Evolutionary conservation across 495 filamentous ascomycete species (phyloP).

Genomic region (Aspergillus conjunctus): DNA sequence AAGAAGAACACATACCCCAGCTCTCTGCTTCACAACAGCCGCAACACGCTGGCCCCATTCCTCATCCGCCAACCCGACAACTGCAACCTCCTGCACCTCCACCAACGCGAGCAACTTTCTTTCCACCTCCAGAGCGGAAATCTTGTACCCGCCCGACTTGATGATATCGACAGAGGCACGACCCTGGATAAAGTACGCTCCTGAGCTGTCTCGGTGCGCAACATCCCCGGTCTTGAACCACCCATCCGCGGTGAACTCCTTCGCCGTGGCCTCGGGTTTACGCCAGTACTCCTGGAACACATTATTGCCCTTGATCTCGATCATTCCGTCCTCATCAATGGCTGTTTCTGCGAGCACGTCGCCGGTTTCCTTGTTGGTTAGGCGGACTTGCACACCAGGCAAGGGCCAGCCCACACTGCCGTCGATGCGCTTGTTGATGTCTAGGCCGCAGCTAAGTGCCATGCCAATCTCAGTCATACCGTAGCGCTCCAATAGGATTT

Average conservation of each 20-base stretch:
- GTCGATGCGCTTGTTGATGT: conserved; percentile 40
- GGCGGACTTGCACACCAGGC: conserved; percentile 45
- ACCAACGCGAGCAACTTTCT: conserved; percentile 43
- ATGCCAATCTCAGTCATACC: conserved; percentile 54
- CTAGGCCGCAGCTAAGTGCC: conserved; percentile 48
- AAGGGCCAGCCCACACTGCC: conserved; percentile 52
- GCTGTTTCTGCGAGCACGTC: conserved; percentile 27
- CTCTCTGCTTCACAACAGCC: conserved; percentile 45
- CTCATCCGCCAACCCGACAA: conserved; percentile 45
- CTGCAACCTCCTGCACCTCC: conserved; percentile 44
- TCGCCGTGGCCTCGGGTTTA: conserved; percentile 43
- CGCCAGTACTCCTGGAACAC: conserved; percentile 51
- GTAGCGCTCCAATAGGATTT: conserved; percentile 47
- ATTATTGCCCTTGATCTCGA: conserved; percentile 48
- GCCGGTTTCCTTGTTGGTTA: conserved; percentile 46
- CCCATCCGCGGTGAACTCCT: conserved; percentile 47
- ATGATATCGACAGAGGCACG: conserved; percentile 50
- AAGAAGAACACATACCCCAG: conserved; percentile 34
- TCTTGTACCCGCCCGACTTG: conserved; percentile 51
- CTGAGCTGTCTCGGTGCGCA: conserved; percentile 38
- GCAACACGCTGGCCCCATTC: conserved; percentile 52
- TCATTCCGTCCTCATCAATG: conserved; percentile 46
- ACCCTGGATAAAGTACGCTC: conserved; percentile 49
- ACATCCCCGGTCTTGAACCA: conserved; percentile 56
- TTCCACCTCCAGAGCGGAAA: conserved; percentile 50